Percentiles rank a stretch among this genome's conserved stretches.
These are phyloP conservation scores for Apiotrichum gracile DNA, from an alignment of 1,284 basidiomycete genomes.

Conservation along the genomic window DNA sequence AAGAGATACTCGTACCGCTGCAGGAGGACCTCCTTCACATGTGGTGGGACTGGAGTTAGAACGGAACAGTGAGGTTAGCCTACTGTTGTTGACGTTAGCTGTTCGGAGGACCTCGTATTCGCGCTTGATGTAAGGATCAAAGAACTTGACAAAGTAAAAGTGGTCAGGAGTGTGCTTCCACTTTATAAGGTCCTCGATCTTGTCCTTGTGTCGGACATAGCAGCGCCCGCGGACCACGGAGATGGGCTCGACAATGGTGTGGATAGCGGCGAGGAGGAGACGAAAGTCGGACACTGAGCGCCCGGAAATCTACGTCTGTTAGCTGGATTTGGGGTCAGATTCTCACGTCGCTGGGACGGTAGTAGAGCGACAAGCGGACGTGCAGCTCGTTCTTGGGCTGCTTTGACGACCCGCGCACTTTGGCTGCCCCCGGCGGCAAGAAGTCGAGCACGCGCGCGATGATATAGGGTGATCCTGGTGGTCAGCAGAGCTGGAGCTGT, in stretches of 20 bases:
- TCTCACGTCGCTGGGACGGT: constrained; percentile 61
- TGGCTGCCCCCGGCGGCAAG: constrained; percentile 56
- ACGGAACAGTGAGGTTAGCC: constrained; percentile 35
- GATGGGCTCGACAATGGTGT: constrained; percentile 88
- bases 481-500: neutral
- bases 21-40: constrained; percentile 68
- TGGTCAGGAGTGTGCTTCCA: constrained; percentile 93
- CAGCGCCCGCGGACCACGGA: constrained; percentile 85
- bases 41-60: constrained; percentile 60
- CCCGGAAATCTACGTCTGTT: constrained; percentile 35
- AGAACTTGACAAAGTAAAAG: constrained; percentile 89
- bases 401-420: constrained; percentile 30
- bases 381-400: constrained; percentile 32
- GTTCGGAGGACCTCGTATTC: constrained; percentile 94
- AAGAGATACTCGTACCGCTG: constrained; percentile 90
- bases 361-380: constrained; percentile 86
- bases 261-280: constrained; percentile 86
- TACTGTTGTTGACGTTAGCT: constrained; percentile 79
- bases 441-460: constrained; percentile 96
- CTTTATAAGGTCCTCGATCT: constrained; percentile 84
- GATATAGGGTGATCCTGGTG: constrained; percentile 65
- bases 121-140: constrained; percentile 96
- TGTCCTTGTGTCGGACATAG: constrained; percentile 87
- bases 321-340: neutral
- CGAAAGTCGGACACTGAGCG: constrained; percentile 67